Conservation (phyloP, 768 basidiomycete genomes). For the Hysterangium stoloniferum region DNA sequence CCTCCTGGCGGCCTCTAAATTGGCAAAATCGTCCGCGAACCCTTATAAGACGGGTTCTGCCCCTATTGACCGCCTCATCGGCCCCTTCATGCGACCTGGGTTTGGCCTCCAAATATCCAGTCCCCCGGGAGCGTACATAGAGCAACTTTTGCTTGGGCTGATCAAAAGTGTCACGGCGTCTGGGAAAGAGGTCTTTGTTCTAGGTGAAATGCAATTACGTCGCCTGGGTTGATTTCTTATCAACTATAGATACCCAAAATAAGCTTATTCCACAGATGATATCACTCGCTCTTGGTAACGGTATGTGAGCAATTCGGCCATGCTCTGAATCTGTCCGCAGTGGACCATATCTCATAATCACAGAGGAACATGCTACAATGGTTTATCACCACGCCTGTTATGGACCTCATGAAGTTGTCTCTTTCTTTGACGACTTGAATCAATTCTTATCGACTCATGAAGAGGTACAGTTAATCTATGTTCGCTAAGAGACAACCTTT, state of each 20-base stretch:
- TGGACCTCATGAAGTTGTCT: not conserved
- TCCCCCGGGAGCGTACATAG: slow-evolving; percentile 6
- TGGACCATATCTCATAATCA: no score
- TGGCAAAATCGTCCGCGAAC: slow-evolving; percentile 1
- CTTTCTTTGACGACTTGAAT: not conserved
- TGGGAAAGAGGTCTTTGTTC: slow-evolving; percentile 6
- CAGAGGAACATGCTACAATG: not conserved
- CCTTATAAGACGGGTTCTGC: slow-evolving; percentile 3
- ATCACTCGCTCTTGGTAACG: not conserved
- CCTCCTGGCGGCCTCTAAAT: not conserved
- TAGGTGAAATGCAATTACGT: not conserved
- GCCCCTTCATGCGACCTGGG: slow-evolving; percentile 2
- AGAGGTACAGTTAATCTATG: no score
- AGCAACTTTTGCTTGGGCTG: slow-evolving; percentile 6
- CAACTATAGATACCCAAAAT: slow-evolving; percentile 10
- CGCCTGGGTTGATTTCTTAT: not conserved
- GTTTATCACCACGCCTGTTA: not conserved
- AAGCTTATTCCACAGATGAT: slow-evolving; percentile 5
- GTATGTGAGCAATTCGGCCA: no score
- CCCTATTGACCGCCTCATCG: slow-evolving; percentile 1
- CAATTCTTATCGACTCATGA: slow-evolving; percentile 1
- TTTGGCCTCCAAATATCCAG: slow-evolving; percentile 7
- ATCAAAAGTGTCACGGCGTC: not conserved
- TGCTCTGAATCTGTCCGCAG: no score
- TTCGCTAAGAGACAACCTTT: no score